Evolutionary conservation across 768 basidiomycete genomes (phyloP).

Genomic region (Pisolithus orientalis): DNA sequence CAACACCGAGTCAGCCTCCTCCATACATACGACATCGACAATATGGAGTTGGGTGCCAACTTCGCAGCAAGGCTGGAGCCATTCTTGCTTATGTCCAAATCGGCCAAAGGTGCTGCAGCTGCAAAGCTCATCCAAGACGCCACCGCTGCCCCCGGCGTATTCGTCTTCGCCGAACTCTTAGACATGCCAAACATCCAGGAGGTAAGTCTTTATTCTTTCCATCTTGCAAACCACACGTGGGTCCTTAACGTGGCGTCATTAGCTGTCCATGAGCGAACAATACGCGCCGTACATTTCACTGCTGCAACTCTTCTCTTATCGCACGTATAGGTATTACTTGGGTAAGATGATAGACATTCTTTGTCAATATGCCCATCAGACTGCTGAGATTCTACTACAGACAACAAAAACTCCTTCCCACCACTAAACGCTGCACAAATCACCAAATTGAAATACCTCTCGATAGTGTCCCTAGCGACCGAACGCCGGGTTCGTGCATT

Average conservation of each 20-base stretch:
- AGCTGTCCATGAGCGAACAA: constrained; percentile 68
- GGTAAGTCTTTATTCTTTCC: constrained; percentile 36
- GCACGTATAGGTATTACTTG: constrained; percentile 78
- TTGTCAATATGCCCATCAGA: not conserved
- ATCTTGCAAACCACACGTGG: not conserved
- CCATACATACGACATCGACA: not conserved
- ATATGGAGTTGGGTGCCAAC: constrained; percentile 60
- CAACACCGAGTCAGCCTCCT: not conserved
- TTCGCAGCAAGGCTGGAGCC: constrained; percentile 76
- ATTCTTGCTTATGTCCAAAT: constrained; percentile 87
- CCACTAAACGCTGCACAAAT: constrained; percentile 65
- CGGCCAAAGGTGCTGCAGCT: constrained; percentile 86
- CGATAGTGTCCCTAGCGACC: constrained; percentile 79
- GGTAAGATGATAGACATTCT: constrained; percentile 37
- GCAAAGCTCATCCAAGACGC: constrained; percentile 86
- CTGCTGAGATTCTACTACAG: constrained; percentile 32
- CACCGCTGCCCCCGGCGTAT: constrained; percentile 84
- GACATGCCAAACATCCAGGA: constrained; percentile 80
- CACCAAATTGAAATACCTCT: constrained; percentile 88
- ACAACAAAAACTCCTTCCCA: constrained; percentile 60
- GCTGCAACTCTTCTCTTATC: constrained; percentile 85
- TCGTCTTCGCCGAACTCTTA: constrained; percentile 86
- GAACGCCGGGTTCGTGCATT: constrained; percentile 59
- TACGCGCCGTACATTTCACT: constrained; percentile 56
- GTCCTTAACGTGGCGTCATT: constrained; percentile 6